A percentile compares a stretch with the other conserved stretches of the same genome.
Conservation (phyloP, 2,329 filamentous ascomycete genomes). For the Neurospora sp. region DNA sequence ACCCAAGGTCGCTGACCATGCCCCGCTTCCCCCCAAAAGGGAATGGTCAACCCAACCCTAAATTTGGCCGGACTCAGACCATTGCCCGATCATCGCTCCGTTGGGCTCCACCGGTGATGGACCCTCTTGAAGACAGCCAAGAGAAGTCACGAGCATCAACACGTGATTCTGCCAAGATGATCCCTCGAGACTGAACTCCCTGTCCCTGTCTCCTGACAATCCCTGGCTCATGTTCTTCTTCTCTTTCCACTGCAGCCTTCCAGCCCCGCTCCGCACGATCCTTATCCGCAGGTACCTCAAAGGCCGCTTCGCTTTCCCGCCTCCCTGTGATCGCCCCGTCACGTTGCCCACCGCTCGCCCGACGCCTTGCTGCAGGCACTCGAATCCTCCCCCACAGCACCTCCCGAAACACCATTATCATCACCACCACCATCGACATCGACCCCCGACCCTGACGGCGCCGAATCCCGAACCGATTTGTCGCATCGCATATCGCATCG, state of each 20-base stretch:
- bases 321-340: background rate
- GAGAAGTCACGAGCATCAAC: background rate
- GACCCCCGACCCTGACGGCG: background rate
- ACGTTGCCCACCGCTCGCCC: background rate
- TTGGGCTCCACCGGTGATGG: background rate
- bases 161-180: background rate
- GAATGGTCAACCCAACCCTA: background rate
- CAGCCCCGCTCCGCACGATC: background rate
- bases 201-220: background rate
- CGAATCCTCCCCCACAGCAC: background rate
- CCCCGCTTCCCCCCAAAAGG: background rate
- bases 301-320: background rate
- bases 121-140: background rate
- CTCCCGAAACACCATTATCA: conserved; percentile 35
- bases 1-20: too few species aligned
- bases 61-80: background rate
- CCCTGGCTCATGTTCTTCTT: background rate
- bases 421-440: background rate
- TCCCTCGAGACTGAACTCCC: background rate
- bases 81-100: background rate
- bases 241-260: background rate
- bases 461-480: background rate
- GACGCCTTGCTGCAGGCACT: background rate
- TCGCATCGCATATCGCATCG: background rate
- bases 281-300: background rate